A percentile compares a stretch with the other conserved stretches of the same genome.
These are phyloP conservation scores for Spathaspora arborariae DNA, from an alignment of 805 yeast species.

Conservation along the genomic window DNA sequence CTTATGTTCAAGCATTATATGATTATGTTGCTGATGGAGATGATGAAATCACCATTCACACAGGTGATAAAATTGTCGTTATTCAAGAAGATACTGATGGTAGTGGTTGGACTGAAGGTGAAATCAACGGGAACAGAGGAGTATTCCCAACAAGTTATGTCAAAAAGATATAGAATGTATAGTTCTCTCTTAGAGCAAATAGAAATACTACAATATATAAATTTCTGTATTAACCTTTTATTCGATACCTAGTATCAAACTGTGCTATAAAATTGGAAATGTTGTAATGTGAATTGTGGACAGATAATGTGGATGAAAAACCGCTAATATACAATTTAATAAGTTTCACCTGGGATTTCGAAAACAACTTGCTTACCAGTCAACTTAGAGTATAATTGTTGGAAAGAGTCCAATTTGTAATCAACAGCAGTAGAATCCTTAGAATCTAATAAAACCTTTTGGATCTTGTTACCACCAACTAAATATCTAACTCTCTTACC, in stretches of 20 bases:
- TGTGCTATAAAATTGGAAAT: neutral
- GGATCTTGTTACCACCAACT: conserved; percentile 98
- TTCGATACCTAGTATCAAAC: neutral
- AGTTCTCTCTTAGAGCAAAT: too few relatives aligned
- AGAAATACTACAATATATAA: neutral
- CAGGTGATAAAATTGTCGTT: conserved; percentile 72
- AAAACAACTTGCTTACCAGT: conserved; percentile 99
- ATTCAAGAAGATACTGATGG: conserved; percentile 55
- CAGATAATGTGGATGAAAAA: neutral
- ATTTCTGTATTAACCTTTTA: neutral
- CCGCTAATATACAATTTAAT: conserved; percentile 21
- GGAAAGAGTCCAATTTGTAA: conserved; percentile 99
- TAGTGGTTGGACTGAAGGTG: conserved; percentile 96
- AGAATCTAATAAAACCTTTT: conserved; percentile 95
- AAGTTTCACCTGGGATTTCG: conserved; percentile 66
- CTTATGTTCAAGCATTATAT: conserved; percentile 65
- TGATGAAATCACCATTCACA: conserved; percentile 68
- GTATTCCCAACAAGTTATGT: conserved; percentile 72
- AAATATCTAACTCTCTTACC: conserved; percentile 99
- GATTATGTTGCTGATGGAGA: conserved; percentile 75
- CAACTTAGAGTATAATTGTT: conserved; percentile 95
- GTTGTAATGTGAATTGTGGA: neutral
- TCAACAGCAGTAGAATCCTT: conserved; percentile 96
- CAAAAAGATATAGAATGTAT: conserved; percentile 22
- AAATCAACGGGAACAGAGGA: conserved; percentile 37